Evolutionary conservation across 208 protist genomes (phyloP), one percentile per base, ranked within the genome.

Genomic region (Acanthamoeba healyi): DNA sequence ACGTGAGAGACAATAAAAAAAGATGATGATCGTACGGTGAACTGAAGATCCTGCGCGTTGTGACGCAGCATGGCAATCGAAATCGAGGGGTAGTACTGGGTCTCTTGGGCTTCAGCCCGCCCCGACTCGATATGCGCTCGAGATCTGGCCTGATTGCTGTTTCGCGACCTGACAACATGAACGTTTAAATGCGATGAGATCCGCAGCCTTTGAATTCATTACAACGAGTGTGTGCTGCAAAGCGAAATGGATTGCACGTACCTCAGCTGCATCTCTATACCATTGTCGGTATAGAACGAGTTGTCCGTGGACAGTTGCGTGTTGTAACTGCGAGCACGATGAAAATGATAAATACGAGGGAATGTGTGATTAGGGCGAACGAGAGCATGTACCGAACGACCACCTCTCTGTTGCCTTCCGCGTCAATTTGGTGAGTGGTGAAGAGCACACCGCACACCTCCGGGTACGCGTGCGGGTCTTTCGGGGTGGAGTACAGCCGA

Each of bases 81-180:
- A 29, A 94, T 92, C 12, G 94, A 46, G 42, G 90, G 90, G 56
- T 95, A 94, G 32, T 95, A 91, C 17, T 84, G 93, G 19, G 88
- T 94, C 34, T 70, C 93, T 40, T 72, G 29, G 0, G 70, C 51
- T 14, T 32, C 32, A 2, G 56, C 70, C 12, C 90, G 42, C 42
- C 36, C 56, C 7, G 49, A 12, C 10, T 92, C 36, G 3, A 91
- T 72, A 26, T 70, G 63, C 42, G 93, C 94, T 38, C 74, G 65
- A n/a, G 93, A 94, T 10, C 54, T 24, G 34, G 67, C 51, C 38
- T 87, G 34, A 4, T 22, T 56, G 2, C 2, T 22, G 70, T 81
- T 49, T 15, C 70, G 70, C 15, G 70, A 81, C 40, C 70, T 40
- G 65, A 5, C 29, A 36, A 67, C 29, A 17, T 49, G 9, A 49